Conservation (phyloP, 768 basidiomycete species). For the button mushroom (Agaricus bisporus) region DNA sequence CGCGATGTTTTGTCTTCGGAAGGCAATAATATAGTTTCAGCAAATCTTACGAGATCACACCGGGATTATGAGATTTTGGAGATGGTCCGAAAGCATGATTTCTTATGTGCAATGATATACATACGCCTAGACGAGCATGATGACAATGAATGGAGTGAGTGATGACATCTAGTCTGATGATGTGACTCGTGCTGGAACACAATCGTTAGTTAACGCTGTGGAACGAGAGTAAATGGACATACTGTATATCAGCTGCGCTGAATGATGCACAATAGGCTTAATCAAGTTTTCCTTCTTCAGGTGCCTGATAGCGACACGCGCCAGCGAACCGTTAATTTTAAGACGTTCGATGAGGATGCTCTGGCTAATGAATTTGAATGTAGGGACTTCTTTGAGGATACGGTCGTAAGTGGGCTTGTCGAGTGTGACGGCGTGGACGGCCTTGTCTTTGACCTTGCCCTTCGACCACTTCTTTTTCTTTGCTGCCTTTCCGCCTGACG, state of each 20-base stretch:
- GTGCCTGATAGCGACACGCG: slow-evolving; percentile 85
- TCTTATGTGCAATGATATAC: slow-evolving; percentile 29
- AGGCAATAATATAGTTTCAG: not conserved
- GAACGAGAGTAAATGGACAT: slow-evolving; percentile 26
- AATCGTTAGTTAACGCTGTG: not conserved
- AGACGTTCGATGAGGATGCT: slow-evolving; percentile 97
- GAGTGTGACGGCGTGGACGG: slow-evolving; percentile 90
- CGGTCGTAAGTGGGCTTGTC: slow-evolving; percentile 92
- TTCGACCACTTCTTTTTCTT: slow-evolving; percentile 99
- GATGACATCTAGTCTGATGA: slow-evolving; percentile 33
- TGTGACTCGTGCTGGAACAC: slow-evolving; percentile 40
- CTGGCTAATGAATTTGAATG: slow-evolving; percentile 98
- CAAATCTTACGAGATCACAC: not conserved
- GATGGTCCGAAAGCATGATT: slow-evolving; percentile 24
- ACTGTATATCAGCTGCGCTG: slow-evolving; percentile 94
- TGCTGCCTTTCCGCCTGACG: slow-evolving; percentile 80
- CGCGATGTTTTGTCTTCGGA: too few species aligned
- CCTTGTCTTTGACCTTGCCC: slow-evolving; percentile 99
- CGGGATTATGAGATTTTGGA: slow-evolving; percentile 2
- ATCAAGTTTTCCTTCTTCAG: slow-evolving; percentile 92
- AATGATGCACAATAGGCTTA: slow-evolving; percentile 96
- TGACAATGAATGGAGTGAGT: slow-evolving; percentile 15
- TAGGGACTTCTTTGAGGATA: slow-evolving; percentile 97
- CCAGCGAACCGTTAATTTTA: slow-evolving; percentile 94
- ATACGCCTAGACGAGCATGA: slow-evolving; percentile 30